Evolutionary conservation across 108 stramenopile genomes (phyloP).

Genomic region (Pseudonitzschia multiseries): DNA sequence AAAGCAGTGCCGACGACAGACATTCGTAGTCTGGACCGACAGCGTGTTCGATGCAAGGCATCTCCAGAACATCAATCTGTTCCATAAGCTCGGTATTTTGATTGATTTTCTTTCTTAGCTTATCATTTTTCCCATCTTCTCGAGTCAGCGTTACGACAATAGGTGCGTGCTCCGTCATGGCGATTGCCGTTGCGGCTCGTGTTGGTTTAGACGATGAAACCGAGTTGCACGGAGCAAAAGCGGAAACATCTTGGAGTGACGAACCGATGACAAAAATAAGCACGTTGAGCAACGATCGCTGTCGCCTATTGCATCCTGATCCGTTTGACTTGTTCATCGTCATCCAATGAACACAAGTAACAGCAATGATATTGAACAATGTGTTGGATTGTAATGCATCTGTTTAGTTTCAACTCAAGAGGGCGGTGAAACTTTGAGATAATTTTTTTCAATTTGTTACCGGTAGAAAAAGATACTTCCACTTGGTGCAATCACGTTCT

Average conservation of each 20-base stretch:
- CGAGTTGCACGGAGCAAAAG: conserved; percentile 1
- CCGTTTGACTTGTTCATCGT: not conserved
- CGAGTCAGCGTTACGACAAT: conserved; percentile 68
- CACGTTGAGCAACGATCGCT: not conserved
- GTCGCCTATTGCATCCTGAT: not conserved
- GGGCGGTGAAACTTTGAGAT: too few relatives aligned
- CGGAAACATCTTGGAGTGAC: not conserved
- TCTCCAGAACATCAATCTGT: conserved; percentile 48
- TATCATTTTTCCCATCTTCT: conserved; percentile 83
- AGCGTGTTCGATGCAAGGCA: conserved; percentile 87
- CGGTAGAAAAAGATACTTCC: not conserved
- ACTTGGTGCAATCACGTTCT: not conserved
- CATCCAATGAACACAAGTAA: not conserved
- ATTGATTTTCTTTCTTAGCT: conserved; percentile 51
- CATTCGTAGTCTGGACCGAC: conserved; percentile 64
- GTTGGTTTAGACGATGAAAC: not conserved
- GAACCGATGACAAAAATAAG: not conserved
- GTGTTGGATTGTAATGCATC: too few relatives aligned
- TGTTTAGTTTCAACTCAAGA: too few relatives aligned
- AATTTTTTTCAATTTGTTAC: too few relatives aligned
- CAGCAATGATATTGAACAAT: too few relatives aligned
- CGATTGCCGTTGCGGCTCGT: not conserved
- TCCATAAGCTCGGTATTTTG: conserved; percentile 16
- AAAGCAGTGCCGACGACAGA: conserved; percentile 41
- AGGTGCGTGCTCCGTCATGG: not conserved